Evolutionary conservation across 345 rosid genomes (phyloP), one percentile per base, ranked within the genome.

Genomic region (Gynandropsis gynandra): DNA sequence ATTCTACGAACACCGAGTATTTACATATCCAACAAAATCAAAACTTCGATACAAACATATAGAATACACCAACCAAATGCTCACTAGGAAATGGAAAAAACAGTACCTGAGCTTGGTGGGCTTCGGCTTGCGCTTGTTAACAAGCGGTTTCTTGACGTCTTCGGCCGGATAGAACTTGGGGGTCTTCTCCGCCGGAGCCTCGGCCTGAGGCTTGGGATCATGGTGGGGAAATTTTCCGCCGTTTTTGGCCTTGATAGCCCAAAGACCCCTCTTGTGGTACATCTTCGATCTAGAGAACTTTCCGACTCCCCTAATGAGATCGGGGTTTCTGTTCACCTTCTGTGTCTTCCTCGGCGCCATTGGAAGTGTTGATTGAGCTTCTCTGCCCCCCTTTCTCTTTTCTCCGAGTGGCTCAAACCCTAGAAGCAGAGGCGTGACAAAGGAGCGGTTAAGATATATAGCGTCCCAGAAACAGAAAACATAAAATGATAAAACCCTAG

Each of bases 151-250:
- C 70, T 75, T 79, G 47, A 82, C 65, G 45, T 82, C 89, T 11
- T 82, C 89, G 8, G 89, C 89, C 1, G 85, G 89, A 42, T 82
- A 82, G 53, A 79, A 82, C 68, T 80, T 80, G 4, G 83, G 76
- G 0, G 69, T 61, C 60, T 74, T 80, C 65, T 71, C 81, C n/a
- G 73, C 68, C 1, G 76, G 66, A 27, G 80, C 41, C 7, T 70
- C 50, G 0, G 67, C 54, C 52, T 72, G 79, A 0, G 84, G 76
- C 21, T 70, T 63, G 4, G 83, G 69, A 49, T 76, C 79, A 66
- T 82, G 86, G 57, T 62, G 81, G 12, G 92, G 87, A 37, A 77
- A 70, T n/a, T 43, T 73, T 68, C 87, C 84, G 43, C 92, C 92
- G 36, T 80, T 62, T 57, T 80, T 80, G 29, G 84, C 87, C 74